Percentiles rank a stretch among this genome's conserved stretches.
phyloP scores from a whole-genome alignment of 768 basidiomycete species.

The Gymnopilus dilepis region DNA sequence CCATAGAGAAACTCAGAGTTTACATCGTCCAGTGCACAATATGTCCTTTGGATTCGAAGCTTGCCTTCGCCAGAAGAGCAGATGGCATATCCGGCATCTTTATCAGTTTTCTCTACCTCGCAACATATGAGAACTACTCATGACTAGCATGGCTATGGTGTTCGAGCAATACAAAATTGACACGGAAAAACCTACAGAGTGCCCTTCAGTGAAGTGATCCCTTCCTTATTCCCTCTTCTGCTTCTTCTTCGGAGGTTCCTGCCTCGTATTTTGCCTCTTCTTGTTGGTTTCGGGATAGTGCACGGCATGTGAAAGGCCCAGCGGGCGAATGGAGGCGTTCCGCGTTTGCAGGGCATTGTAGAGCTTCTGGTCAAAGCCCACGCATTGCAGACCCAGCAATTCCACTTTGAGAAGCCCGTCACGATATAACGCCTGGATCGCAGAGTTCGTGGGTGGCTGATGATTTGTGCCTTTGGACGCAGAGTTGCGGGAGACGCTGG shows the following conservation, averaged over 20 bases:
- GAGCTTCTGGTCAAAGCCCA: conserved; percentile 20
- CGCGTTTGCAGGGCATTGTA: conserved; percentile 13
- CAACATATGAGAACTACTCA: too few relatives aligned
- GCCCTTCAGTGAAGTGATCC: too few relatives aligned
- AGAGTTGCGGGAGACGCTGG: neutral
- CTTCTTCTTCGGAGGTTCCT: neutral
- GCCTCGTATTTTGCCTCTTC: too few relatives aligned
- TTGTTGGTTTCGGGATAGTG: neutral
- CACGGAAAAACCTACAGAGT: too few relatives aligned
- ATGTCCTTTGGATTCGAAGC: too few relatives aligned
- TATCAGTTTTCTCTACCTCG: too few relatives aligned
- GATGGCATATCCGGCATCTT: too few relatives aligned
- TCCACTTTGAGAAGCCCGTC: conserved; percentile 19
- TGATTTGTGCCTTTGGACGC: neutral
- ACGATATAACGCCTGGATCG: neutral
- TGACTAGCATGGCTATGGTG: too few relatives aligned
- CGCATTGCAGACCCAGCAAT: conserved; percentile 23
- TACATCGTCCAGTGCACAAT: too few relatives aligned
- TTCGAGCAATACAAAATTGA: too few relatives aligned
- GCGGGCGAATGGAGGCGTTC: neutral
- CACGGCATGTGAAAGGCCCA: neutral
- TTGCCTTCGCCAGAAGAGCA: too few relatives aligned
- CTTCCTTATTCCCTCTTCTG: neutral
- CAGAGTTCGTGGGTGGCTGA: neutral
- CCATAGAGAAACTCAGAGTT: too few relatives aligned